phyloP scores from a whole-genome alignment of 2,329 filamentous ascomycete species.

The Phaeosphaeriaceae sp. region DNA sequence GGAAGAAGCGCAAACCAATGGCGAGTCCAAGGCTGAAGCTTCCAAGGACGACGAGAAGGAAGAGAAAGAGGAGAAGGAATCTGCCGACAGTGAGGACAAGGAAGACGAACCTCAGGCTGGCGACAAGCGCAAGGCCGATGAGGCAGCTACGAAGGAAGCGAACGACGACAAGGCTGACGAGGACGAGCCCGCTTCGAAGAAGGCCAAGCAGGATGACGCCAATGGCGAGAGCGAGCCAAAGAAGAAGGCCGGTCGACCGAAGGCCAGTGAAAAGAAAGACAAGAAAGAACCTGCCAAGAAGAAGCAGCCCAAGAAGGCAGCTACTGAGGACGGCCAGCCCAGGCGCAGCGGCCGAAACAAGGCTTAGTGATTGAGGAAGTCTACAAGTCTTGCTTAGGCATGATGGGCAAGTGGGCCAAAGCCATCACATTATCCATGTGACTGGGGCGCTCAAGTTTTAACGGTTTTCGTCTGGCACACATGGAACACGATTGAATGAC shows the following conservation, averaged over 20 bases:
- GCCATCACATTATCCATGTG: too few relatives aligned
- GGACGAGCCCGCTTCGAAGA: slow-evolving; percentile 31
- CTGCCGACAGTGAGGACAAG: slow-evolving; percentile 36
- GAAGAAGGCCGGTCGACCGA: slow-evolving; percentile 51
- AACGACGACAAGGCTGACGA: slow-evolving; percentile 28
- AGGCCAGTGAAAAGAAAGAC: slow-evolving; percentile 48
- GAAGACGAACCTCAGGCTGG: slow-evolving; percentile 35
- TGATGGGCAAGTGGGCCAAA: background rate
- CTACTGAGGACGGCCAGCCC: slow-evolving; percentile 57
- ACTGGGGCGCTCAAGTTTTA: background rate
- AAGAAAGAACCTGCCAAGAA: slow-evolving; percentile 52
- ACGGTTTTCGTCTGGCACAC: slow-evolving; percentile 2
- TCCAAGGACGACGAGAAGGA: slow-evolving; percentile 45
- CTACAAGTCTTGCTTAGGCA: background rate
- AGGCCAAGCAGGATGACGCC: slow-evolving; percentile 30
- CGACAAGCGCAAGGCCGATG: slow-evolving; percentile 42
- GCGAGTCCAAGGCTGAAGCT: slow-evolving; percentile 38
- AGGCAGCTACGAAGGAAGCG: slow-evolving; percentile 3
- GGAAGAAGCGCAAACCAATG: slow-evolving; percentile 25
- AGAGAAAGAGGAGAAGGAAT: slow-evolving; percentile 35
- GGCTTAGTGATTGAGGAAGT: slow-evolving; percentile 16
- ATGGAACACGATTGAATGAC: slow-evolving; percentile 4
- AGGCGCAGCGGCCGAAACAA: slow-evolving; percentile 54
- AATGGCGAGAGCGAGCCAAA: slow-evolving; percentile 38
- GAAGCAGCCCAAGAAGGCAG: slow-evolving; percentile 57